phyloP scores from a whole-genome alignment of 768 basidiomycete genomes.

The Dentipellis fragilis region DNA sequence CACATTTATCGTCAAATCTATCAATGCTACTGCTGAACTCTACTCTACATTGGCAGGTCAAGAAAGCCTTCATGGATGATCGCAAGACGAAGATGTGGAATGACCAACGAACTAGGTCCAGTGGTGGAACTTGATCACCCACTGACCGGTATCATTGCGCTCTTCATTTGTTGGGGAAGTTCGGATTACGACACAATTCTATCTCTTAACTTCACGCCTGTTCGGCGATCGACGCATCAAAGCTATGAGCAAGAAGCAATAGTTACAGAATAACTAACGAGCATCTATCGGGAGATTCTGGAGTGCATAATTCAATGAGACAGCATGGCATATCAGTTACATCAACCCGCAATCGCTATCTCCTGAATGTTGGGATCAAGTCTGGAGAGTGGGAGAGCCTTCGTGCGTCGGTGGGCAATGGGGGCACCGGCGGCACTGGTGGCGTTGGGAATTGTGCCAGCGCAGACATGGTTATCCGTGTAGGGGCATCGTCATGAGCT shows the following conservation, averaged over 20 bases:
- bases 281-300: no score
- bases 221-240: no score
- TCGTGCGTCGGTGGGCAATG: constrained; percentile 13
- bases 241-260: no score
- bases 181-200: no score
- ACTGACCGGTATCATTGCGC: neutral
- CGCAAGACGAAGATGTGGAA: constrained; percentile 43
- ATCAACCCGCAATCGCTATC: no score
- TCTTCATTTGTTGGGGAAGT: no score
- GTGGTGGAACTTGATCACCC: neutral
- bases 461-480: constrained; percentile 4
- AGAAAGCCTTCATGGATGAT: constrained; percentile 72
- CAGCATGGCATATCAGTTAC: no score
- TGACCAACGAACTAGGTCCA: constrained; percentile 50
- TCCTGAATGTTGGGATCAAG: no score
- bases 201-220: no score
- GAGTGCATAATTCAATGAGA: no score
- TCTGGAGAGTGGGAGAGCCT: no score
- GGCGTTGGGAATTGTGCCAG: constrained; percentile 17
- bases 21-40: neutral
- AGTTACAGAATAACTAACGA: no score
- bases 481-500: constrained; percentile 3
- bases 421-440: constrained; percentile 23
- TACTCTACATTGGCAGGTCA: constrained; percentile 38
- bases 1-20: neutral